Evolutionary conservation across 805 yeast species (phyloP).

Genomic region (Schwanniomyces occidentalis): DNA sequence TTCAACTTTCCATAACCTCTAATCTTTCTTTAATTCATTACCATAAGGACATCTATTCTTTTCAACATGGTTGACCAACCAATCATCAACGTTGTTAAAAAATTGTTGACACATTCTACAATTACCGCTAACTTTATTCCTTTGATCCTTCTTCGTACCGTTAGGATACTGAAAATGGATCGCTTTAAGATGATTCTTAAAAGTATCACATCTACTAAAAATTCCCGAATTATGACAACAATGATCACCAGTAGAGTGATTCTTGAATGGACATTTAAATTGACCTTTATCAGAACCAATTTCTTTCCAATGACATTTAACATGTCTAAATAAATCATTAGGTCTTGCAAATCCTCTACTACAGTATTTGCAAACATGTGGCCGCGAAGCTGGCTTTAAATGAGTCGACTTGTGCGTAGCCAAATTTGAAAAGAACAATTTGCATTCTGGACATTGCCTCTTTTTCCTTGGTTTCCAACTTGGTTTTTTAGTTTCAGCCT

Average conservation of each 20-base stretch:
- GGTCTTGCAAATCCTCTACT: slow-evolving; percentile 84
- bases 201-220: slow-evolving; percentile 88
- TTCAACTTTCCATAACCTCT: neutral
- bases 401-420: slow-evolving; percentile 85
- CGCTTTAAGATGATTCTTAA: slow-evolving; percentile 86
- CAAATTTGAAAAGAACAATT: slow-evolving; percentile 68
- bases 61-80: slow-evolving; percentile 78
- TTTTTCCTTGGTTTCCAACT: slow-evolving; percentile 55
- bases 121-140: slow-evolving; percentile 65
- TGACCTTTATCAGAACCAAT: slow-evolving; percentile 64
- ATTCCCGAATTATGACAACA: slow-evolving; percentile 83
- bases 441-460: slow-evolving; percentile 72
- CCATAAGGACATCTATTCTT: slow-evolving; percentile 34
- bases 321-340: slow-evolving; percentile 83
- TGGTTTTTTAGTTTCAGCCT: too few relatives aligned
- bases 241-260: slow-evolving; percentile 29
- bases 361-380: slow-evolving; percentile 77
- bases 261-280: slow-evolving; percentile 76
- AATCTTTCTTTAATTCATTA: slow-evolving; percentile 5
- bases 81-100: slow-evolving; percentile 71
- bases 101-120: slow-evolving; percentile 74
- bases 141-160: slow-evolving; percentile 79
- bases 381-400: slow-evolving; percentile 67
- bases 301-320: slow-evolving; percentile 82
- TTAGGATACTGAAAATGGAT: slow-evolving; percentile 86